Evolutionary conservation across 495 filamentous ascomycete genomes (phyloP), one percentile per base, ranked within the genome.

Genomic region (Trichoderma parareesei): DNA sequence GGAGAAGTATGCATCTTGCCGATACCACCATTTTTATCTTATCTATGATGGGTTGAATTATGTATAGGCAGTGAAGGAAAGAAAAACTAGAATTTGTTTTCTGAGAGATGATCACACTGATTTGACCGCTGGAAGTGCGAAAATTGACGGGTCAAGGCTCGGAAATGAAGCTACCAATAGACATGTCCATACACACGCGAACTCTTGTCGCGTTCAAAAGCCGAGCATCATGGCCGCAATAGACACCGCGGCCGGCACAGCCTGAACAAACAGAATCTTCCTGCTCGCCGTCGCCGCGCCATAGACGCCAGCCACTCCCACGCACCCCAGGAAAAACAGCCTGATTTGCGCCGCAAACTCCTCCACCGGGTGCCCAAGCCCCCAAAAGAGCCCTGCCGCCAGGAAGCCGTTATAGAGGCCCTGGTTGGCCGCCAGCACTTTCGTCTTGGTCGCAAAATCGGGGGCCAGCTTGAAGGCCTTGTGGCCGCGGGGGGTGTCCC

Each of bases 331-430:
- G 64, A 74, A 74, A 61, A 76, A 76, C 16, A 72, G 38, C 33
- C 70, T 65, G 33, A 76, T 65, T 63, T 75, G 70, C 35, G 43
- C 48, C 37, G 65, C 71, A 46, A 73, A 68, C 61, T 67, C 69
- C 9, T 65, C 55, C n/a, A 68, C 69, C 18, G 72, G 71, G 49
- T 74, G 71, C 1, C 65, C 9, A 13, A 72, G 16, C 3, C 71
- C 69, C 74, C 74, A 76, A 10, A 63, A 38, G 2, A 76, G 66
- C 4, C 74, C 74, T 1, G 72, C 70, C 13, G 74, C 72, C 18
- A 76, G 67, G 61, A 76, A 76, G 27, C 74, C 74, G 65, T 76
- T 76, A 62, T 76, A 76, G 6, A 76, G 65, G 18, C 74, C 74
- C 68, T 76, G 74, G 64, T 74, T 76, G 7, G 67, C 67, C 41